Base-by-base conservation (phyloP, 257 asterid species). In the Capsicum rhomboideum region DNA sequence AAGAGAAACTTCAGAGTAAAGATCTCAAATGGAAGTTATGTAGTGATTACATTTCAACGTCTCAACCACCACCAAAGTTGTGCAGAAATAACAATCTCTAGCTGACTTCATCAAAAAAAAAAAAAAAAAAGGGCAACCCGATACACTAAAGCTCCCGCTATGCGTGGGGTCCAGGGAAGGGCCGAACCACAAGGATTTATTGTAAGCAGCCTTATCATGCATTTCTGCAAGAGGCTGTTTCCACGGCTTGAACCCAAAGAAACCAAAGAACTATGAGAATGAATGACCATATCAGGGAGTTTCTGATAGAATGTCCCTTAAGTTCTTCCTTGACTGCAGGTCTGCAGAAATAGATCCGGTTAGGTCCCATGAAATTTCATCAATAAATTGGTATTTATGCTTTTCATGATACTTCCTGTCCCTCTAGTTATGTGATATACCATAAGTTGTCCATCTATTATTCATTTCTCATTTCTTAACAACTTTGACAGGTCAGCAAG, bases 401-500 rank as follows among this genome's bases (percentile, higher is more conserved):
- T 13, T 44, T 44, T 44, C 58, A 74, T n/a, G 80, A 74, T 44
- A 44, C 40, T 74, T 46, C 58, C 11, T 11, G 37, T 14, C 80
- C 77, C 61, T 46, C 56, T 44, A 23, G 16, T 26, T 26, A 14
- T 77, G 26, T 14, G 2, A 18, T 17, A 77, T 50, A 26, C 16
- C 61, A 77, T 23, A 16, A 77, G 63, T 77, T 16, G 61, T 75
- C 44, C 42, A 77, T 77, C 46, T 49, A 50, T 50, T 77, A 20
- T 49, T 77, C 59, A 9, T 26, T 50, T 50, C 44, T 77, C 61
- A 16, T 77, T 75, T 77, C 42, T 13, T 29, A 68, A 61, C 54
- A 83, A 83, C 49, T 66, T 49, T 58, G 29, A 78, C 82, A 74
- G 80, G 23, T 74, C 6, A 46, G 80, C 14, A 80, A 85, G 81